Evolutionary conservation across 208 protist genomes (phyloP).

Genomic region (Trypanosoma melophagium): DNA sequence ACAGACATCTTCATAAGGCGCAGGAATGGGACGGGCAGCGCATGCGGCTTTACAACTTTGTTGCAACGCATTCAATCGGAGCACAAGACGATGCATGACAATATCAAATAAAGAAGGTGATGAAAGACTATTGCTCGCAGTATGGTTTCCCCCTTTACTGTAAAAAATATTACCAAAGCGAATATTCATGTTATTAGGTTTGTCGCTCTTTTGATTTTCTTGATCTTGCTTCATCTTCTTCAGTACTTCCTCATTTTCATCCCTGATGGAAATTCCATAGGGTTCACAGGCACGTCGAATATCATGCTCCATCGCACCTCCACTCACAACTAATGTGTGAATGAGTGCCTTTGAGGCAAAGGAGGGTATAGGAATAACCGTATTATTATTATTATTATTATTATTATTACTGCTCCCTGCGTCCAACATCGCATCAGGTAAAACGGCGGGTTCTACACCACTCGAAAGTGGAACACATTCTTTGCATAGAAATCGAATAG

Average conservation of each 20-base stretch:
- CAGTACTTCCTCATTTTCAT: slow-evolving; percentile 17
- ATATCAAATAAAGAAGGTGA: slow-evolving; percentile 37
- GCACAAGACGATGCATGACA: slow-evolving; percentile 61
- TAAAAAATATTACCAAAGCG: slow-evolving; percentile 77
- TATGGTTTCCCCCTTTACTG: not conserved
- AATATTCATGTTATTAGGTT: not conserved
- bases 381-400: slow-evolving; percentile 2
- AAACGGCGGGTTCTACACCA: slow-evolving; percentile 10
- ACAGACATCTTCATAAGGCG: slow-evolving; percentile 43
- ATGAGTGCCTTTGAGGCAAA: slow-evolving; percentile 30
- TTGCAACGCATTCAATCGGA: slow-evolving; percentile 43
- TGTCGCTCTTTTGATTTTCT: not conserved
- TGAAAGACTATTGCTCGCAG: not conserved
- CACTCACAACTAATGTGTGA: slow-evolving; percentile 70
- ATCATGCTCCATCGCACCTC: slow-evolving; percentile 89
- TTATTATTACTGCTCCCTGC: not conserved
- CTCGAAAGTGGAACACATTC: slow-evolving; percentile 51
- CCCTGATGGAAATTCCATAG: slow-evolving; percentile 48
- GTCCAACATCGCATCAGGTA: slow-evolving; percentile 20
- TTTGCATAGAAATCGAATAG: slow-evolving; percentile 74
- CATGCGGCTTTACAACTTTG: slow-evolving; percentile 12
- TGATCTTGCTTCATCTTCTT: not conserved
- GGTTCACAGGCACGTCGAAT: slow-evolving; percentile 68
- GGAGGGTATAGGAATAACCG: not conserved
- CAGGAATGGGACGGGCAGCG: slow-evolving; percentile 22